These are phyloP conservation scores for Diaporthe sp. DNA, from an alignment of 2,329 filamentous ascomycete species.

Conservation along the genomic window DNA sequence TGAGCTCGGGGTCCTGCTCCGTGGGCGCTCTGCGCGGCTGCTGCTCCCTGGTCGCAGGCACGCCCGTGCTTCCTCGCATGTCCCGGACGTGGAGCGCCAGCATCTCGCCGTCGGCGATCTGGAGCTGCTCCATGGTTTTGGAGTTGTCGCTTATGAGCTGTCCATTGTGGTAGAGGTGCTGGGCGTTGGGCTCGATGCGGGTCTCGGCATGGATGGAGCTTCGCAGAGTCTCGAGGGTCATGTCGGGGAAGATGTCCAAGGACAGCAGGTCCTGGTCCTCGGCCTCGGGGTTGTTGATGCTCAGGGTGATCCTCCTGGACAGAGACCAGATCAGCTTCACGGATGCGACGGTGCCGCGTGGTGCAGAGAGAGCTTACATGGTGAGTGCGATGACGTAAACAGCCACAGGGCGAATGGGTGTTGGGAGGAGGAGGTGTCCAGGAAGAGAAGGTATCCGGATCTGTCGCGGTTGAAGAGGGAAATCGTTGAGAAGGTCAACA, in stretches of 20 bases:
- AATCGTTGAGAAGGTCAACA: background rate
- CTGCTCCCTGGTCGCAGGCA: slow-evolving; percentile 51
- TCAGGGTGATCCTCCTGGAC: slow-evolving; percentile 87
- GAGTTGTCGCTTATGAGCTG: slow-evolving; percentile 81
- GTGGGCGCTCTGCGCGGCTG: slow-evolving; percentile 51
- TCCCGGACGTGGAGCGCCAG: slow-evolving; percentile 85
- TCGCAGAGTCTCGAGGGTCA: slow-evolving; percentile 88
- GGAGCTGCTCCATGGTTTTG: slow-evolving; percentile 85
- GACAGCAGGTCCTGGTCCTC: slow-evolving; percentile 82
- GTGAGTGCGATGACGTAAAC: slow-evolving; percentile 26
- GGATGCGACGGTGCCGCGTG: background rate
- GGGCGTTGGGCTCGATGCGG: slow-evolving; percentile 77
- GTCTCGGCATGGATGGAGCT: slow-evolving; percentile 90
- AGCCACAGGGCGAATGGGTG: slow-evolving; percentile 3
- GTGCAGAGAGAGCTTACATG: slow-evolving; percentile 5
- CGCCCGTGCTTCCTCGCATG: slow-evolving; percentile 63
- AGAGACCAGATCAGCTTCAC: slow-evolving; percentile 40
- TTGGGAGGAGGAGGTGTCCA: background rate
- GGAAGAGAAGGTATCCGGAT: background rate
- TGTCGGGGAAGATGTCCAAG: slow-evolving; percentile 85
- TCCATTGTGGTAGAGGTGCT: slow-evolving; percentile 93
- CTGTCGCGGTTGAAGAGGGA: background rate
- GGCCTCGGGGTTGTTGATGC: slow-evolving; percentile 81
- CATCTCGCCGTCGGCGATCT: slow-evolving; percentile 92
- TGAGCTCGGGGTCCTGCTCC: slow-evolving; percentile 80